A percentile compares a stretch with the other conserved stretches of the same genome.
These are phyloP conservation scores for Tetraselmis chui DNA, from an alignment of 139 green algal genomes.

Conservation along the genomic window DNA sequence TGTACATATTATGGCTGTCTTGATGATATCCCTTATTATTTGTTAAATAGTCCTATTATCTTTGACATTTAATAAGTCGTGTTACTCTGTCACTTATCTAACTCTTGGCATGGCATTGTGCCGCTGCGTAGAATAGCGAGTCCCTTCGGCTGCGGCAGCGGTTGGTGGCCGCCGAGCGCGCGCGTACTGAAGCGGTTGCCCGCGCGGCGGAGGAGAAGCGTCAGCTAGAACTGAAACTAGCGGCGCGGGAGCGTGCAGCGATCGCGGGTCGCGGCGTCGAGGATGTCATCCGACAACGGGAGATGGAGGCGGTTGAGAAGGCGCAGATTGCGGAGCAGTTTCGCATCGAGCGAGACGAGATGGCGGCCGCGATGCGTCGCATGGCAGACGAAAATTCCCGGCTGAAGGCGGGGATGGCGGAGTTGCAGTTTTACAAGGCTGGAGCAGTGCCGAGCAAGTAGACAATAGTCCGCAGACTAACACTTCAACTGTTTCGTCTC, in stretches of 20 bases:
- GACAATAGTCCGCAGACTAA: too few relatives aligned
- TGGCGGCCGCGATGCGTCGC: background rate
- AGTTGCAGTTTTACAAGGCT: background rate
- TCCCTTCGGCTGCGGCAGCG: background rate
- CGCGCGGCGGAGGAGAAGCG: constrained; percentile 9
- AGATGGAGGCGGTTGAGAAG: background rate
- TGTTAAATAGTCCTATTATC: too few relatives aligned
- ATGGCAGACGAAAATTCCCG: background rate
- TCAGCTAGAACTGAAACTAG: constrained; percentile 9
- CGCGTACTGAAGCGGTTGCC: constrained; percentile 9
- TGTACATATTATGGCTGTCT: background rate
- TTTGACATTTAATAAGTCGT: too few relatives aligned
- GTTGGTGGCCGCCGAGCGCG: constrained; percentile 15
- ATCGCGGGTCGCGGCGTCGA: background rate
- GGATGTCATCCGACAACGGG: background rate
- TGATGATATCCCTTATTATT: too few relatives aligned
- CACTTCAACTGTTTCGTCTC: too few relatives aligned
- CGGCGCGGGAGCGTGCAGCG: background rate
- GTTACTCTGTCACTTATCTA: background rate
- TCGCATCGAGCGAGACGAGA: background rate
- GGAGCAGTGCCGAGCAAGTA: background rate
- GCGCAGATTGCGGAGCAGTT: background rate
- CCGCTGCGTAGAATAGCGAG: background rate
- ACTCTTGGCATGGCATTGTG: background rate
- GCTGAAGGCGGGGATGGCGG: background rate